Percentiles rank a stretch among this genome's conserved stretches.
Conservation (phyloP, 805 yeast species). For the Candida alai region DNA sequence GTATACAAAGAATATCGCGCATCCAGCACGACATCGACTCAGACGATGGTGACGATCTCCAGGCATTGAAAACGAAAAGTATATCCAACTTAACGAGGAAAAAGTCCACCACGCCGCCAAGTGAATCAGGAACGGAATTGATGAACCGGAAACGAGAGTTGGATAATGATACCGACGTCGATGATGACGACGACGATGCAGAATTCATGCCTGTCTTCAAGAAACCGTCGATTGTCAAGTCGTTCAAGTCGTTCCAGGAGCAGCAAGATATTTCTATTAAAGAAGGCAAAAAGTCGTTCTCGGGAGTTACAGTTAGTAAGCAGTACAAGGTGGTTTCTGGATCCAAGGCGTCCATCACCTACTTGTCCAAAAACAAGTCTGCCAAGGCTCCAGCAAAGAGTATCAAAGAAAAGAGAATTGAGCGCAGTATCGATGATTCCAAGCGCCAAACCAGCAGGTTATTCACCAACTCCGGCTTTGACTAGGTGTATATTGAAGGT, state of each 20-base stretch:
- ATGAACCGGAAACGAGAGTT: constrained; percentile 17
- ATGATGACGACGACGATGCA: constrained; percentile 29
- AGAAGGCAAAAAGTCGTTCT: constrained; percentile 29
- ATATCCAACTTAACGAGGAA: constrained; percentile 27
- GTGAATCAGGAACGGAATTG: background rate
- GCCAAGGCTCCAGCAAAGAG: constrained; percentile 24
- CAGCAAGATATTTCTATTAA: constrained; percentile 38
- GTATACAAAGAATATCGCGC: constrained; percentile 26
- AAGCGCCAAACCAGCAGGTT: constrained; percentile 17
- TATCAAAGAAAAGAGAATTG: constrained; percentile 23
- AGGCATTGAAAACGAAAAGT: constrained; percentile 42
- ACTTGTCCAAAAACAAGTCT: constrained; percentile 36
- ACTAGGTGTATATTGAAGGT: constrained; percentile 7
- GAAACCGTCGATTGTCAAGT: constrained; percentile 44
- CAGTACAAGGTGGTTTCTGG: constrained; percentile 54
- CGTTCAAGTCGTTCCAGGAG: constrained; percentile 40
- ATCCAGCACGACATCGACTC: constrained; percentile 36
- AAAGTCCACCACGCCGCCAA: constrained; percentile 7
- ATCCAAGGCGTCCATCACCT: constrained; percentile 55
- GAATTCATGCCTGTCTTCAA: constrained; percentile 38
- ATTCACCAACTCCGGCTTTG: constrained; percentile 19
- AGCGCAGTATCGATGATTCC: constrained; percentile 19
- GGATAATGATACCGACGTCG: constrained; percentile 12
- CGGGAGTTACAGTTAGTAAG: constrained; percentile 51
- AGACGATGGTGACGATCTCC: constrained; percentile 41